Evolutionary conservation across 202 grass and related monocot species (phyloP).

Genomic region (Brachypodium distachyon): DNA sequence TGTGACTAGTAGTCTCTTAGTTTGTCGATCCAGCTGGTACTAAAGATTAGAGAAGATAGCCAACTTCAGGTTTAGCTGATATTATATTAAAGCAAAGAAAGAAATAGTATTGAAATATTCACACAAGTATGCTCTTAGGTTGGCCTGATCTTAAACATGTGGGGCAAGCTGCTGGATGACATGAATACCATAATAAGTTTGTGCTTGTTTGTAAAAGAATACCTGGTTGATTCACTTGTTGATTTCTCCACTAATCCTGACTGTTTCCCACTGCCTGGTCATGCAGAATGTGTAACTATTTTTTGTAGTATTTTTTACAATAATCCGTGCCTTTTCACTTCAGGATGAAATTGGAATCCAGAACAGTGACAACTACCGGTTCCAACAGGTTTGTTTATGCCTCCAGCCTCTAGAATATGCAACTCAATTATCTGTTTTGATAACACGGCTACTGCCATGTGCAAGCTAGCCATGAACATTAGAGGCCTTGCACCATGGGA

Average conservation of each 20-base stretch:
- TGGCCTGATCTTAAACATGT: neutral
- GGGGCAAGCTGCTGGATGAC: neutral
- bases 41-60: neutral
- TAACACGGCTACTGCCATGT: neutral
- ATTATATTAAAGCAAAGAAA: neutral
- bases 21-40: neutral
- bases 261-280: neutral
- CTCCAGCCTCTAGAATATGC: neutral
- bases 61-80: neutral
- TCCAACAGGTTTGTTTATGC: conserved; percentile 59
- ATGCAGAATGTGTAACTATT: neutral
- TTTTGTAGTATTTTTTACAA: conserved; percentile 17
- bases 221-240: neutral
- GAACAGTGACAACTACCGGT: conserved; percentile 64
- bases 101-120: neutral
- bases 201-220: neutral
- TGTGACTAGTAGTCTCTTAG: neutral
- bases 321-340: conserved; percentile 11
- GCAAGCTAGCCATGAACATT: neutral
- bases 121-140: neutral
- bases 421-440: neutral
- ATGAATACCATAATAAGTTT: conserved; percentile 4
- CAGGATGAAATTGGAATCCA: conserved; percentile 97
- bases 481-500: neutral
- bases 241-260: neutral